Conservation (phyloP, 2,329 filamentous ascomycete genomes). For the Arthrobotrys megalospora region DNA sequence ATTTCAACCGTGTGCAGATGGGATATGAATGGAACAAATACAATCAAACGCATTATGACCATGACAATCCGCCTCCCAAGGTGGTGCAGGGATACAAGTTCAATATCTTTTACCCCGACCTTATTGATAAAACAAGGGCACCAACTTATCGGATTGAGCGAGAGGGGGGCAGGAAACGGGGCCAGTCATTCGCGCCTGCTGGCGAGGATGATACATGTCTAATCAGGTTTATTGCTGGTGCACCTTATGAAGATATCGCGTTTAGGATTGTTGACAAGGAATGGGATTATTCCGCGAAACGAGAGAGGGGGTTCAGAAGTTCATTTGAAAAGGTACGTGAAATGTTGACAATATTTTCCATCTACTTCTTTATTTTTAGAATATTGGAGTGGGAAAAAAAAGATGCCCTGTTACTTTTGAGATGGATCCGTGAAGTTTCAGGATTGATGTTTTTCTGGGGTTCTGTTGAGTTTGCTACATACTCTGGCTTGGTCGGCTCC, state of each 20-base stretch:
- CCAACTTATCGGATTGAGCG: constrained; percentile 97
- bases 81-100: constrained; percentile 99
- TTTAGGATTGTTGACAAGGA: constrained; percentile 98
- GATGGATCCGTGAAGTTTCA: too few relatives aligned
- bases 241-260: constrained; percentile 95
- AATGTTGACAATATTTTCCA: background rate
- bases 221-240: constrained; percentile 93
- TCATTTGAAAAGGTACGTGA: constrained; percentile 92
- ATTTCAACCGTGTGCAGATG: constrained; percentile 99
- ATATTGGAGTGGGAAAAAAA: too few relatives aligned
- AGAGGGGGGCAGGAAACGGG: constrained; percentile 88
- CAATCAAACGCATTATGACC: constrained; percentile 99
- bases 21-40: constrained; percentile 99
- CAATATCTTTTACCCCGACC: constrained; percentile 98
- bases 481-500: too few relatives aligned
- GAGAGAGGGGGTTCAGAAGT: constrained; percentile 93
- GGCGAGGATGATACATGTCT: constrained; percentile 97
- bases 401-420: constrained; percentile 8
- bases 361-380: background rate
- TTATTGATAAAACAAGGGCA: constrained; percentile 93
- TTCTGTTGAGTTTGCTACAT: too few relatives aligned
- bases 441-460: too few relatives aligned
- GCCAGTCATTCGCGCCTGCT: constrained; percentile 91
- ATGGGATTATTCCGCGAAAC: constrained; percentile 98
- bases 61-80: constrained; percentile 97